Percentiles rank a stretch among this genome's conserved stretches.
phyloP scores from a whole-genome alignment of 768 basidiomycete species.

The Epithele typhae region DNA sequence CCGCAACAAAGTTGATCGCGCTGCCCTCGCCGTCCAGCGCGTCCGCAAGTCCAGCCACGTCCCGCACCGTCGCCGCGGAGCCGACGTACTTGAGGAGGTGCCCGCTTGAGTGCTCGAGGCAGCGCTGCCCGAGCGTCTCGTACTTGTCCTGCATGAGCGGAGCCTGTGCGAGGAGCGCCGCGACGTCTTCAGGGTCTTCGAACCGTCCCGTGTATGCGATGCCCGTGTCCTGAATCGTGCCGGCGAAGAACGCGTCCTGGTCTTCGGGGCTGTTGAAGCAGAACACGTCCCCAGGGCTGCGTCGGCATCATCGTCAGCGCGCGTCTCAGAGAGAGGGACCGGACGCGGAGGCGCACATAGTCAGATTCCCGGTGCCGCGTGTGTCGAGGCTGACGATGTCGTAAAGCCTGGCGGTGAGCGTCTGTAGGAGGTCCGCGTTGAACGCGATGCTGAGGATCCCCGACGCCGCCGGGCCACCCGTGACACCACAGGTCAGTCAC shows the following conservation, averaged over 20 bases:
- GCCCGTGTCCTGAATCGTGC: constrained; percentile 5
- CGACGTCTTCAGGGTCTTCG: constrained; percentile 5
- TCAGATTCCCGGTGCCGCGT: constrained; percentile 7
- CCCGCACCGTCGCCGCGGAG: constrained; percentile 5
- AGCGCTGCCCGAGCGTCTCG: constrained; percentile 3
- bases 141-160: constrained; percentile 10
- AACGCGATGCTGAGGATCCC: background rate
- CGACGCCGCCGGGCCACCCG: constrained; percentile 2
- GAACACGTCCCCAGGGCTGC: constrained; percentile 6
- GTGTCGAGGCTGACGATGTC: constrained; percentile 13
- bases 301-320: background rate
- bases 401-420: constrained; percentile 4
- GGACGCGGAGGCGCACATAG: background rate
- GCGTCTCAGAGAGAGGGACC: background rate
- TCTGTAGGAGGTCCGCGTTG: background rate
- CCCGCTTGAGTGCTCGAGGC: constrained; percentile 1
- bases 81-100: constrained; percentile 7
- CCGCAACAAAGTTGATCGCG: constrained; percentile 7
- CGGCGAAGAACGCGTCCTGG: constrained; percentile 7
- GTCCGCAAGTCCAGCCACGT: constrained; percentile 12
- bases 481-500: background rate
- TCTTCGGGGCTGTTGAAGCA: constrained; percentile 6
- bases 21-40: constrained; percentile 9
- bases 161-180: constrained; percentile 4
- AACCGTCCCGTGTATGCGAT: constrained; percentile 10